phyloP scores from a whole-genome alignment of 1,284 basidiomycete species.

The Ganoderma meredithae region DNA sequence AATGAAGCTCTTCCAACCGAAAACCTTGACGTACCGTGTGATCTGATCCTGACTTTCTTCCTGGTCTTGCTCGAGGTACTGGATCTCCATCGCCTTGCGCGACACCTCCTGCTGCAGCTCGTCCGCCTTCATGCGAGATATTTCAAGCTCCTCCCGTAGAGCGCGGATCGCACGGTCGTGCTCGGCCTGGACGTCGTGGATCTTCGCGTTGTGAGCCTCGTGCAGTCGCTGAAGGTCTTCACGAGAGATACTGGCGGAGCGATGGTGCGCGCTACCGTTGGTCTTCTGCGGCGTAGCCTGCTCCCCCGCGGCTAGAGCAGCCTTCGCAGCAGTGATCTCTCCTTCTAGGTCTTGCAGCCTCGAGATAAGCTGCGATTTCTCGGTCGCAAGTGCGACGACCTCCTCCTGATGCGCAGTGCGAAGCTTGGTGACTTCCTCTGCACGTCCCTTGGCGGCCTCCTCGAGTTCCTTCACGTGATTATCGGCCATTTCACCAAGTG shows the following conservation, averaged over 20 bases:
- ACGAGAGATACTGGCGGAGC: constrained; percentile 64
- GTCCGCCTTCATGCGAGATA: constrained; percentile 57
- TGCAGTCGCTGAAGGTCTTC: constrained; percentile 79
- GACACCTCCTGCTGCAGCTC: constrained; percentile 67
- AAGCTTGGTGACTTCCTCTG: constrained; percentile 71
- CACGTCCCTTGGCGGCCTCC: constrained; percentile 70
- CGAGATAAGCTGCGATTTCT: constrained; percentile 66
- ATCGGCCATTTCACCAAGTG: constrained; percentile 70
- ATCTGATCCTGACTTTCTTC: constrained; percentile 78
- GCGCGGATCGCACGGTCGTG: constrained; percentile 69
- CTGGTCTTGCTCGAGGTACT: constrained; percentile 78
- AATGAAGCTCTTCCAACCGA: constrained; percentile 64
- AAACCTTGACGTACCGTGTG: constrained; percentile 75
- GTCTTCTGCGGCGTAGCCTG: constrained; percentile 56
- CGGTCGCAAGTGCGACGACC: constrained; percentile 55
- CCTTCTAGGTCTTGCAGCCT: constrained; percentile 76
- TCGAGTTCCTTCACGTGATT: constrained; percentile 77
- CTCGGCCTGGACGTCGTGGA: constrained; percentile 78
- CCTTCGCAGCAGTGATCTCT: constrained; percentile 71
- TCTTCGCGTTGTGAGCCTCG: constrained; percentile 82
- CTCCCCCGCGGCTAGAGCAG: constrained; percentile 55
- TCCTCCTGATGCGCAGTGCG: constrained; percentile 67
- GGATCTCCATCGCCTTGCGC: constrained; percentile 80
- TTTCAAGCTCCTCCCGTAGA: constrained; percentile 68
- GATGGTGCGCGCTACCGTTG: constrained; percentile 56